Evolutionary conservation across 2,329 filamentous ascomycete species (phyloP).

Genomic region (Claviceps arundinis): DNA sequence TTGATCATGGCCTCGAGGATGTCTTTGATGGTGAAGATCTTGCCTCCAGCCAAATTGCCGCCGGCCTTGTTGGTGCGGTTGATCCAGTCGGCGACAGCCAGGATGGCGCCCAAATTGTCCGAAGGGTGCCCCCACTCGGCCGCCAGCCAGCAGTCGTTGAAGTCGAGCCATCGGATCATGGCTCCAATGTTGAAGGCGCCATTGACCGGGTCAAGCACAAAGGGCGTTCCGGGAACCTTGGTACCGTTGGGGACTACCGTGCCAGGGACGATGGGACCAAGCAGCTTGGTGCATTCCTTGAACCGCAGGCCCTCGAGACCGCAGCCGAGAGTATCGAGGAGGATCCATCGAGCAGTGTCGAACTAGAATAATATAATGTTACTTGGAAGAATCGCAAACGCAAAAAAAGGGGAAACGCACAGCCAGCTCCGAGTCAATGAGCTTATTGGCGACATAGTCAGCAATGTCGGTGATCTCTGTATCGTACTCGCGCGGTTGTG

Average conservation of each 20-base stretch:
- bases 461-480: constrained; percentile 93
- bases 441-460: constrained; percentile 83
- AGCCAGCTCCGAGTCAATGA: constrained; percentile 82
- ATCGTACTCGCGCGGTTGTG: constrained; percentile 56
- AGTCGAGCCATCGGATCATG: constrained; percentile 98
- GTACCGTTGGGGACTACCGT: constrained; percentile 86
- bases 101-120: constrained; percentile 93
- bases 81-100: constrained; percentile 94
- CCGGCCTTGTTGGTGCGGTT: constrained; percentile 72
- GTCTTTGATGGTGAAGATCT: constrained; percentile 78
- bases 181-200: constrained; percentile 98
- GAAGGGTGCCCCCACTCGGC: constrained; percentile 98
- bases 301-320: constrained; percentile 92
- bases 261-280: constrained; percentile 82
- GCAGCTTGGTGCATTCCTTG: constrained; percentile 88
- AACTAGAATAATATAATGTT: constrained; percentile 38
- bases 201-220: constrained; percentile 88
- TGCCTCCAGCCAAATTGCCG: constrained; percentile 72
- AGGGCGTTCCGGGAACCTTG: constrained; percentile 81
- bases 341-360: constrained; percentile 91
- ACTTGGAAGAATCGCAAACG: neutral
- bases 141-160: constrained; percentile 99
- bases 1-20: constrained; percentile 97
- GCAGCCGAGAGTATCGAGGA: constrained; percentile 93
- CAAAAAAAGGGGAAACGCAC: constrained; percentile 40